Evolutionary conservation across 2,329 filamentous ascomycete genomes (phyloP).

Genomic region (Cercospora beticola): DNA sequence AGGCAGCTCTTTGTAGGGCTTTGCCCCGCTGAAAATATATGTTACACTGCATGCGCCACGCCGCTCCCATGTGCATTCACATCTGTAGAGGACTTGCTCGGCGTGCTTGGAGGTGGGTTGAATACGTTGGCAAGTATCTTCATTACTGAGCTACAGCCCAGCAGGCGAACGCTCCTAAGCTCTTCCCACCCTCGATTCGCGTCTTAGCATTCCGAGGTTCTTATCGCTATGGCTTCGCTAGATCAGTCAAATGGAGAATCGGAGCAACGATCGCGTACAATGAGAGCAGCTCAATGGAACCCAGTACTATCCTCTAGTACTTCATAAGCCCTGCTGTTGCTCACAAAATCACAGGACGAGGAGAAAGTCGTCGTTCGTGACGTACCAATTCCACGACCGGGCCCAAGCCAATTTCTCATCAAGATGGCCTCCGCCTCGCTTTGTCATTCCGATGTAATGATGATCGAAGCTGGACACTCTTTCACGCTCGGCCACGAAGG

Average conservation of each 20-base stretch:
- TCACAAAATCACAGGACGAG: background rate
- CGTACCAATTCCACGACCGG: background rate
- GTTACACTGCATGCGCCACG: background rate
- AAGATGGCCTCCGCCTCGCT: background rate
- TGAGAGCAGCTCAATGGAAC: background rate
- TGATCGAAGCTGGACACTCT: background rate
- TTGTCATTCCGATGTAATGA: background rate
- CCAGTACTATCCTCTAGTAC: background rate
- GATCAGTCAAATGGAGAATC: background rate
- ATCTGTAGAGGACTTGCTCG: background rate
- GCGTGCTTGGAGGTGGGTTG: background rate
- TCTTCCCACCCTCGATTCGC: background rate
- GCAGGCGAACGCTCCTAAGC: background rate
- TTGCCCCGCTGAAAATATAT: background rate
- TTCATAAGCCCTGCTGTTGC: background rate
- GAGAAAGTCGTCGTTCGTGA: background rate
- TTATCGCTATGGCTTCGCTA: background rate
- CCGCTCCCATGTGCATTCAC: background rate
- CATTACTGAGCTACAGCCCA: background rate
- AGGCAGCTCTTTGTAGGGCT: background rate
- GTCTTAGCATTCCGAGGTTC: no score
- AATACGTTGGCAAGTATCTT: background rate
- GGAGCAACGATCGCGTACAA: background rate
- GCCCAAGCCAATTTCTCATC: background rate
- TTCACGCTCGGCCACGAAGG: background rate